Percentiles rank a stretch among this genome's conserved stretches.
phyloP scores from a whole-genome alignment of 345 rosid genomes.

The Aquilaria sinensis region DNA sequence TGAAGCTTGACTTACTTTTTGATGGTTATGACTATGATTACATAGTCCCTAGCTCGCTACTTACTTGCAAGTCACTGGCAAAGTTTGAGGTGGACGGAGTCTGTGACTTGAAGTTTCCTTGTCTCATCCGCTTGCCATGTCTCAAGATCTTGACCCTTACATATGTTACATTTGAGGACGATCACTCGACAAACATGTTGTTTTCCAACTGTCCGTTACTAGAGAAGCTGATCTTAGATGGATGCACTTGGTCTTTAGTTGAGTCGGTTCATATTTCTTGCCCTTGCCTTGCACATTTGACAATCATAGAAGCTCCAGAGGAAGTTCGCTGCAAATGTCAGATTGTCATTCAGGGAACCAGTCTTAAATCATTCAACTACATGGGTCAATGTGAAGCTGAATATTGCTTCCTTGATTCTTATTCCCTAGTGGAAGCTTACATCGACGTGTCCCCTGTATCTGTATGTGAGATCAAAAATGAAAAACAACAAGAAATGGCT shows the following conservation, averaged over 20 bases:
- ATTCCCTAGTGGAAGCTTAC: background rate
- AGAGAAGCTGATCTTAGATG: background rate
- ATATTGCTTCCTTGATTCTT: background rate
- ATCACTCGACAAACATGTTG: background rate
- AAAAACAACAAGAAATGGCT: too few relatives aligned
- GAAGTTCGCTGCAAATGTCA: background rate
- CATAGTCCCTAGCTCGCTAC: slow-evolving; percentile 1
- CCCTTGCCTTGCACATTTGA: slow-evolving; percentile 3
- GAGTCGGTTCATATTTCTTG: background rate
- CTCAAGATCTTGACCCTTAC: slow-evolving; percentile 2
- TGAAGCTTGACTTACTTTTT: background rate
- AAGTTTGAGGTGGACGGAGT: background rate
- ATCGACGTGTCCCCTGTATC: background rate
- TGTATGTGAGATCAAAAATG: too few relatives aligned
- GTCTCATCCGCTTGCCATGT: background rate
- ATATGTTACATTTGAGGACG: background rate
- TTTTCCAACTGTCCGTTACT: background rate
- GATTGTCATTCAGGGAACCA: background rate
- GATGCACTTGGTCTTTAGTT: too few relatives aligned
- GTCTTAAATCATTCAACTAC: slow-evolving; percentile 1
- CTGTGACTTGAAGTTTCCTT: background rate
- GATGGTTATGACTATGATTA: background rate
- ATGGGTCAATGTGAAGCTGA: background rate
- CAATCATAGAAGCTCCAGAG: background rate
- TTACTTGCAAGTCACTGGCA: slow-evolving; percentile 1